Evolutionary conservation across 2,329 filamentous ascomycete genomes (phyloP), one percentile per base, ranked within the genome.

Genomic region (Penicillium polonicum): DNA sequence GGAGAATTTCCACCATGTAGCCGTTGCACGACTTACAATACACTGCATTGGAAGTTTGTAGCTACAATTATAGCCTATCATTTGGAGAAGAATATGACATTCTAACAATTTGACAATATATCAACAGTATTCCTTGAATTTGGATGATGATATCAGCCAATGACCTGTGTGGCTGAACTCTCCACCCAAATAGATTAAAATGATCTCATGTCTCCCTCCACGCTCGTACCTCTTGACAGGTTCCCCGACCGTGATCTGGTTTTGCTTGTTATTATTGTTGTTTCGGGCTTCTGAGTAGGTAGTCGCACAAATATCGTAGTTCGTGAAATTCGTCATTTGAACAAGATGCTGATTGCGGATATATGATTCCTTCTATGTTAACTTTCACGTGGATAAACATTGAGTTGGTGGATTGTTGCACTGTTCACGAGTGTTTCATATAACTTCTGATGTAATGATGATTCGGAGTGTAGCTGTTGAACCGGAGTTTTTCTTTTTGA

Each of bases 151-250:
- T 52, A 39, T 46, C 54, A 41, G 54, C 17, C 31, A 53, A 65
- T 66, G 62, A 67, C 59, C 60, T 59, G 59, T 60, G 65, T 67
- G 65, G 65, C 65, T 66, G 64, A 65, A 33, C 59, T 57, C 59
- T 62, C 65, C 65, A 67, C 65, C 56, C 25, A 55, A 65, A 67
- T 67, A 67, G 46, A 67, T 67, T 66, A 64, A 66, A 65, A 66
- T 67, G 65, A 67, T 67, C 60, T 67, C 65, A 66, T 67, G 49
- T 60, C 46, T 56, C 31, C 56, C 13, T 15, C 19, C 33, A 41
- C 53, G 49, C 45, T 58, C 38, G 13, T 31, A 27, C 35, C 38
- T 39, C 36, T 54, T 51, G 45, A 55, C 56, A 52, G 41, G 48
- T 38, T 35, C 31, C 31, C 13, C 29, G 23, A 49, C 45, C 29